A percentile compares a stretch with the other conserved stretches of the same genome.
Evolutionary conservation across 2,329 filamentous ascomycete genomes (phyloP).

Genomic region (Hypoxylon sp.): DNA sequence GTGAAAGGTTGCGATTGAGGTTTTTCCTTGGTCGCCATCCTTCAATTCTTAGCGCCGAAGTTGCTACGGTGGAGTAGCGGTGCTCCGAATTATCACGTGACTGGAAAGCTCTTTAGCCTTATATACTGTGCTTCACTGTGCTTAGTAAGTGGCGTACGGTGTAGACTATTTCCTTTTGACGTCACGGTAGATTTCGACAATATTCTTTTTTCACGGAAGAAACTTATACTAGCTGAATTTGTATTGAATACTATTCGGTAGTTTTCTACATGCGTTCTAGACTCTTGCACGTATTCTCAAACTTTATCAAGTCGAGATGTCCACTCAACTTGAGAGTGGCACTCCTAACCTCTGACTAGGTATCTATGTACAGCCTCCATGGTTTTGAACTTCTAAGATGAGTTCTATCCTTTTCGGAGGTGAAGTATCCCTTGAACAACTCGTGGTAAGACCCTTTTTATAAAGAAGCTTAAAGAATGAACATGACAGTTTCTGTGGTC

Average conservation of each 20-base stretch:
- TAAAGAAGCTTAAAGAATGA: neutral
- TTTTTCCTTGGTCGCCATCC: slow-evolving; percentile 48
- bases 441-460: neutral
- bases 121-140: neutral
- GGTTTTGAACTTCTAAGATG: neutral
- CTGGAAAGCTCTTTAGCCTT: neutral
- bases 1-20: slow-evolving; percentile 45
- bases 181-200: too few species aligned
- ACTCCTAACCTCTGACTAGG: too few species aligned
- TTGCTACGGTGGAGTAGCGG: slow-evolving; percentile 23
- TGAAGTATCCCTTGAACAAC: neutral
- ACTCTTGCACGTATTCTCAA: too few species aligned
- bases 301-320: too few species aligned
- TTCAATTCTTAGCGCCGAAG: slow-evolving; percentile 33
- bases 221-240: too few species aligned
- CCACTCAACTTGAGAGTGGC: too few species aligned
- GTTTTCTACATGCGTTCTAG: too few species aligned
- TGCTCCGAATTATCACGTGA: slow-evolving; percentile 33
- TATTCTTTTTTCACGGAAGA: too few species aligned
- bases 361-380: too few species aligned
- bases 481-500: too few species aligned
- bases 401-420: neutral
- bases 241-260: too few species aligned
- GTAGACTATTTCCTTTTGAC: neutral
- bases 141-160: neutral